These are phyloP conservation scores for Colletotrichum brevisporum DNA, from an alignment of 2,329 filamentous ascomycete genomes.

Conservation along the genomic window DNA sequence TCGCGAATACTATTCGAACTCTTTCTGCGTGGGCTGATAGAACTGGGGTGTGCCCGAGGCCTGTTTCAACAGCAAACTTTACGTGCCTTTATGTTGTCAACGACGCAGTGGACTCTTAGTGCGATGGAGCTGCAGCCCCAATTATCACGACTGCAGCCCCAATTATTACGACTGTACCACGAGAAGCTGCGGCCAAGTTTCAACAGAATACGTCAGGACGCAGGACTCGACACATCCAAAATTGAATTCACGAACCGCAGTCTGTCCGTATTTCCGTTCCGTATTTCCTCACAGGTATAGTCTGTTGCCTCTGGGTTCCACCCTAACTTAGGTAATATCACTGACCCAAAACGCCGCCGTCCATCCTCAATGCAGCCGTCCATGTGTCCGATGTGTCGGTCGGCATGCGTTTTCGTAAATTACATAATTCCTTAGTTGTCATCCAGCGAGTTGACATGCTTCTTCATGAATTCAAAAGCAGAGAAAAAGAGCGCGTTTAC, in stretches of 20 bases:
- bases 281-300: constrained; percentile 7
- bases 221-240: not conserved
- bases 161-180: too few relatives aligned
- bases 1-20: constrained; percentile 1
- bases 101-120: constrained; percentile 1
- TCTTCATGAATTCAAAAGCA: constrained; percentile 87
- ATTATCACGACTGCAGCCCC: too few relatives aligned
- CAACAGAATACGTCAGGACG: too few relatives aligned
- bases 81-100: not conserved
- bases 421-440: constrained; percentile 49
- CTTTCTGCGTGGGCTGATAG: not conserved
- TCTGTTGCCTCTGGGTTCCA: constrained; percentile 1
- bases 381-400: not conserved
- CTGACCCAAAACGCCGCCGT: constrained; percentile 25
- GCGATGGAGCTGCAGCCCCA: too few relatives aligned
- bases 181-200: too few relatives aligned
- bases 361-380: constrained; percentile 19
- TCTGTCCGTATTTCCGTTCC: constrained; percentile 15
- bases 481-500: constrained; percentile 94
- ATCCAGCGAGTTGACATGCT: constrained; percentile 70
- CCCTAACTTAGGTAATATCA: constrained; percentile 2
- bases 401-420: constrained; percentile 16
- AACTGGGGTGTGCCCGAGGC: constrained; percentile 3
- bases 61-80: constrained; percentile 34
- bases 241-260: constrained; percentile 18